A percentile compares a stretch with the other conserved stretches of the same genome.
These are phyloP conservation scores for Didymella lethalis DNA, from an alignment of 2,329 filamentous ascomycete species.

Conservation along the genomic window DNA sequence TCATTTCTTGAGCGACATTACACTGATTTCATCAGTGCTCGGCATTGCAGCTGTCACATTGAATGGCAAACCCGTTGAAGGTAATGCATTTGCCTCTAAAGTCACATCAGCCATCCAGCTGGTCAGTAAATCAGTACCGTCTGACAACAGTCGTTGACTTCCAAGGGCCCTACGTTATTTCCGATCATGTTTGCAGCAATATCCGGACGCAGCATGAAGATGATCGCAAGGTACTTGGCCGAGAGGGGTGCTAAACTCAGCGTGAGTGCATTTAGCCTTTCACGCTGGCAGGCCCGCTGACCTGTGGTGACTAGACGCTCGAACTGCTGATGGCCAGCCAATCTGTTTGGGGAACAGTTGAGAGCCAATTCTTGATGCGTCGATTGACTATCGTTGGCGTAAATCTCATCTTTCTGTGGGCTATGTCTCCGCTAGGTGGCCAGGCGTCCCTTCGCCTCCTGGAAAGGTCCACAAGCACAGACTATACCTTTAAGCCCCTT, in stretches of 20 bases:
- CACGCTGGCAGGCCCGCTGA: too few relatives aligned
- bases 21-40: slow-evolving; percentile 30
- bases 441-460: slow-evolving; percentile 49
- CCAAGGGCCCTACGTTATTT: slow-evolving; percentile 45
- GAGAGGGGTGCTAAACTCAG: too few relatives aligned
- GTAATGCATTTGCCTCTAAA: too few relatives aligned
- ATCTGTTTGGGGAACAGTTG: slow-evolving; percentile 49
- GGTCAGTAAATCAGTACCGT: too few relatives aligned
- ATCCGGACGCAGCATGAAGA: slow-evolving; percentile 46
- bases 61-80: slow-evolving; percentile 32
- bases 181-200: slow-evolving; percentile 51
- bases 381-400: slow-evolving; percentile 42
- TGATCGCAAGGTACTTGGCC: slow-evolving; percentile 46
- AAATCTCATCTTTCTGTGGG: slow-evolving; percentile 47
- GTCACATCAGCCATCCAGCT: too few relatives aligned
- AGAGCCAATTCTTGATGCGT: slow-evolving; percentile 45
- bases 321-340: slow-evolving; percentile 50
- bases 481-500: slow-evolving; percentile 8
- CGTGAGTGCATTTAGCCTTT: too few relatives aligned
- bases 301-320: too few relatives aligned
- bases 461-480: neutral
- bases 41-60: slow-evolving; percentile 34
- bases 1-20: too few relatives aligned
- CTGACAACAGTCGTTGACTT: too few relatives aligned
- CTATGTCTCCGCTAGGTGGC: slow-evolving; percentile 49